These are phyloP conservation scores for Elsinoe fawcettii DNA, from an alignment of 2,329 filamentous ascomycete genomes.

Conservation along the genomic window DNA sequence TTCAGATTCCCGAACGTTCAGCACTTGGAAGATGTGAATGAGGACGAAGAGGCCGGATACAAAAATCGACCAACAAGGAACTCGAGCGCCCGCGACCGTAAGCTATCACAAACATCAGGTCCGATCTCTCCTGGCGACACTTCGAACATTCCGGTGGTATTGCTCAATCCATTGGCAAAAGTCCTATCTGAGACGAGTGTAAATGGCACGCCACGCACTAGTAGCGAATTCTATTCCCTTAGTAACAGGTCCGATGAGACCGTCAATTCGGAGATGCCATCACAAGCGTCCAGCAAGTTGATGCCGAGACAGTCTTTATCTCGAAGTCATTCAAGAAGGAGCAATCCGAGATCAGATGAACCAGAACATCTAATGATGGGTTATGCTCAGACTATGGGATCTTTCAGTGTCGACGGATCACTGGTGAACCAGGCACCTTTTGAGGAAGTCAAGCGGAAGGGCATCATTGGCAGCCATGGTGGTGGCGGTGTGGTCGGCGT, in stretches of 20 bases:
- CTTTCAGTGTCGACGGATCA: constrained; percentile 85
- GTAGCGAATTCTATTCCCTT: constrained; percentile 87
- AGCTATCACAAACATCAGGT: not conserved
- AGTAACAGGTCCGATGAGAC: constrained; percentile 96
- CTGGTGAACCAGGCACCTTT: constrained; percentile 83
- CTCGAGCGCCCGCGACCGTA: not conserved
- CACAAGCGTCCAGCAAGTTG: constrained; percentile 42
- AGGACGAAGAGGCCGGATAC: not conserved
- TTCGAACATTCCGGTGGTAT: not conserved
- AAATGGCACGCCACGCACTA: constrained; percentile 75
- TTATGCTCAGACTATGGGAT: constrained; percentile 87
- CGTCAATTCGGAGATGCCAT: constrained; percentile 63
- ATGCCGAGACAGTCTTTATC: constrained; percentile 39
- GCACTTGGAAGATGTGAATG: not conserved
- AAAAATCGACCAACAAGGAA: not conserved
- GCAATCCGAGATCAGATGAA: constrained; percentile 36
- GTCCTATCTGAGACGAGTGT: constrained; percentile 72
- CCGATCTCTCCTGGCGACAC: constrained; percentile 4
- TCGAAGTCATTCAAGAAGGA: constrained; percentile 29
- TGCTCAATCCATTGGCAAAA: constrained; percentile 50
- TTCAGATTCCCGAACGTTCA: constrained; percentile 4
- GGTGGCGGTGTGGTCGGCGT: constrained; percentile 79
- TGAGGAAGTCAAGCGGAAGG: constrained; percentile 92
- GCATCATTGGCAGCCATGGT: constrained; percentile 72
- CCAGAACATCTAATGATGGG: constrained; percentile 94